Conservation (phyloP, 257 asterid species). For the Ocimum tenuiflorum region DNA sequence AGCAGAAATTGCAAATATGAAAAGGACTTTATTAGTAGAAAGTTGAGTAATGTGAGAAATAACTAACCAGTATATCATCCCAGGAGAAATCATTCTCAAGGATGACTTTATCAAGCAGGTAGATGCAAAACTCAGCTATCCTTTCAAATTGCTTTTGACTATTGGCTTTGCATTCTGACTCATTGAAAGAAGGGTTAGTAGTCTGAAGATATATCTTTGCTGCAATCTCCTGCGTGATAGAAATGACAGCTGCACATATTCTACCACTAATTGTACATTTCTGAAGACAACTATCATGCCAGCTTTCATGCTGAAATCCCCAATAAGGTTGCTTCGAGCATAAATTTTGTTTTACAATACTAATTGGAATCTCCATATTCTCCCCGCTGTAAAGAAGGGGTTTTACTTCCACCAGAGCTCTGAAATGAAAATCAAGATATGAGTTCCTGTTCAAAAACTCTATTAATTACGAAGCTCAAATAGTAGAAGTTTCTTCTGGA, state of each 20-base stretch:
- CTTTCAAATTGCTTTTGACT: conserved; percentile 33
- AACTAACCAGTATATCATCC: conserved; percentile 72
- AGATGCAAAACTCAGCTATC: conserved; percentile 62
- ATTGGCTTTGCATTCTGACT: conserved; percentile 22
- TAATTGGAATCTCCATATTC: conserved; percentile 28
- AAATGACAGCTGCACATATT: conserved; percentile 53
- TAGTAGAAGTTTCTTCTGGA: background rate
- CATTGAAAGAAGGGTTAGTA: conserved; percentile 15
- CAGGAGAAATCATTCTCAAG: conserved; percentile 51
- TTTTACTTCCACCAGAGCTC: conserved; percentile 87
- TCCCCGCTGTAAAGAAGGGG: conserved; percentile 65
- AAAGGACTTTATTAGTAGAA: background rate
- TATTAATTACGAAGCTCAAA: background rate
- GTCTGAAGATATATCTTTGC: conserved; percentile 36
- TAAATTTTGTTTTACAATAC: conserved; percentile 26
- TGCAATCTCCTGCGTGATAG: conserved; percentile 47
- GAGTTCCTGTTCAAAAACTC: conserved; percentile 7
- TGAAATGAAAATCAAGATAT: conserved; percentile 22
- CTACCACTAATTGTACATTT: conserved; percentile 51
- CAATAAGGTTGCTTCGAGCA: conserved; percentile 32
- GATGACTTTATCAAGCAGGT: conserved; percentile 52
- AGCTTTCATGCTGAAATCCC: conserved; percentile 58
- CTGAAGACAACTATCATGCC: conserved; percentile 62
- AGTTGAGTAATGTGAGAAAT: conserved; percentile 6
- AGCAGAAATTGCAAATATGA: background rate